These are phyloP conservation scores for Pythium myriotylum DNA, from an alignment of 352 stramenopile genomes.

Conservation along the genomic window DNA sequence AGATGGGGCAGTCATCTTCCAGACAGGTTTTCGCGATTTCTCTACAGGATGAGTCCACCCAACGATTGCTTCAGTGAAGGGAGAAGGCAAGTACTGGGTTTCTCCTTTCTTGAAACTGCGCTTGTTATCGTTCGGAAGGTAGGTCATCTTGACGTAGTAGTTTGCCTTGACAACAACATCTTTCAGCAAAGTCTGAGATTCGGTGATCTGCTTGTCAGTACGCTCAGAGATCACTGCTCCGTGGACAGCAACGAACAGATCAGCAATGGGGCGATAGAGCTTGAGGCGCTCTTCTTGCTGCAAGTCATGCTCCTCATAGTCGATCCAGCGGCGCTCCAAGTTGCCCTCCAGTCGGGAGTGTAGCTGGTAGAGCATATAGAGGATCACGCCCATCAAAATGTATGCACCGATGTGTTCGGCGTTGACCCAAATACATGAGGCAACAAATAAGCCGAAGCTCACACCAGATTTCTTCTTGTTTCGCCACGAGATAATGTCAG, in stretches of 20 bases:
- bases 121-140: constrained; percentile 76
- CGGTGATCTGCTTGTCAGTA: constrained; percentile 56
- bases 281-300: constrained; percentile 75
- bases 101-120: constrained; percentile 40
- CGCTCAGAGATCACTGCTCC: constrained; percentile 60
- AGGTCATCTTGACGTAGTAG: constrained; percentile 79
- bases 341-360: constrained; percentile 64
- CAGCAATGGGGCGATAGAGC: constrained; percentile 72
- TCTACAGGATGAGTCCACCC: constrained; percentile 75
- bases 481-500: constrained; percentile 84
- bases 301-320: constrained; percentile 75
- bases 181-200: constrained; percentile 64
- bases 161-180: constrained; percentile 64
- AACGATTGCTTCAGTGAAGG: constrained; percentile 65
- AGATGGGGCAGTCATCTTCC: constrained; percentile 33
- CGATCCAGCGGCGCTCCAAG: constrained; percentile 72
- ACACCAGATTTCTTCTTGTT: constrained; percentile 81
- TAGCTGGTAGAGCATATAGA: constrained; percentile 83
- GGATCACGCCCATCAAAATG: constrained; percentile 54
- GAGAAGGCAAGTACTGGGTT: constrained; percentile 67
- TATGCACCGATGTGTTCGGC: constrained; percentile 78
- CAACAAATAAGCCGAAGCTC: constrained; percentile 62
- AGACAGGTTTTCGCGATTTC: constrained; percentile 51
- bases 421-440: constrained; percentile 67
- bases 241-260: constrained; percentile 72